Evolutionary conservation across 2,329 filamentous ascomycete genomes (phyloP), one percentile per base, ranked within the genome.

Genomic region (Mycogone perniciosa): DNA sequence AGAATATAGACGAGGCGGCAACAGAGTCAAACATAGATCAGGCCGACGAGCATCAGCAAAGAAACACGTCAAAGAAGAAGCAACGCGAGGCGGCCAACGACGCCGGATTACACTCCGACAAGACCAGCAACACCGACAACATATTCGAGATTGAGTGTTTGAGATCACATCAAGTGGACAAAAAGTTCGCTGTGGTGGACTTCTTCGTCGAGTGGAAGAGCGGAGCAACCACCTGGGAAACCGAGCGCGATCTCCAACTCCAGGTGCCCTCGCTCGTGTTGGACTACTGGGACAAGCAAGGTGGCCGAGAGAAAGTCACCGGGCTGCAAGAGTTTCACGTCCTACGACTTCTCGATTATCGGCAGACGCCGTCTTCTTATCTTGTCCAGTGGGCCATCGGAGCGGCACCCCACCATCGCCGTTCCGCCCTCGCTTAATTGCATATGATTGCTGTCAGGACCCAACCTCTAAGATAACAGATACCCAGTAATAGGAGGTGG

Each of bases 361-460:
- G 42, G 11, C 42, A 8, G 8, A 20, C 0, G 11, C 42, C 29
- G 26, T 11, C 29, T 11, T 7, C 29, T 31, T 44, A 44, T 26
- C 42, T 44, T 4, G 42, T 44, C 11, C 42, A 44, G n/a, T 44
- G 20, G 20, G 20, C 20, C 20, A 20, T 20, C 20, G 20, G 20
- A 20, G 20, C 20, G 20, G 20, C 20, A 3, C 20, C 20, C 20
- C 20, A 3, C 13, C 7, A 34, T 37, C 29, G 13, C 20, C 27
- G 10, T 46, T 34, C 51, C 35, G 49, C 44, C 41, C 48, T 50
- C 57, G 54, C 44, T 55, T 59, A 59, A 57, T 58, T 46, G 57
- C 57, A 59, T 59, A 57, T 26, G n/a, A 5, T 7, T 45, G 29
- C 31, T 26, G 4, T 9, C 13, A 27, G n/a, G n/a, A 45, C 31